phyloP scores from a whole-genome alignment of 108 stramenopile species.

The Bacterosira constricta region DNA sequence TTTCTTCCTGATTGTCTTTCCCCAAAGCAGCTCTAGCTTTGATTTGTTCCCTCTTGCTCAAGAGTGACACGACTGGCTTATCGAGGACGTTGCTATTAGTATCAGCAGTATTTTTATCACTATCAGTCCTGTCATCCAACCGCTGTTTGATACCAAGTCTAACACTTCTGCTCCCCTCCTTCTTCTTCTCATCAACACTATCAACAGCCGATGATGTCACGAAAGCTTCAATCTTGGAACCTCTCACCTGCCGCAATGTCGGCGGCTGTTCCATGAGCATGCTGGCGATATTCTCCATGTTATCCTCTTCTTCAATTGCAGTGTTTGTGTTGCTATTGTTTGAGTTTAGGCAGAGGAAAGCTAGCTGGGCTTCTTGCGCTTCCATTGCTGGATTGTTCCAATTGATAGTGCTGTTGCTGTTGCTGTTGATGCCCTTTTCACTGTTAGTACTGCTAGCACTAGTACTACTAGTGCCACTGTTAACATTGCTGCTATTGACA shows the following conservation, averaged over 20 bases:
- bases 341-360: not conserved
- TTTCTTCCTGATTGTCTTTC: no score
- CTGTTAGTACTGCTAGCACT: not conserved
- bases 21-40: no score
- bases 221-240: no score
- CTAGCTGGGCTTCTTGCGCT: not conserved
- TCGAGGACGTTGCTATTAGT: no score
- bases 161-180: no score
- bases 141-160: no score
- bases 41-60: no score
- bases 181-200: not conserved
- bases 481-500: not conserved
- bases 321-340: not conserved
- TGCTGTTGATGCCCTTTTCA: not conserved
- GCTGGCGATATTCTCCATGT: constrained; percentile 11
- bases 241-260: not conserved
- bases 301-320: constrained; percentile 1
- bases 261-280: constrained; percentile 14
- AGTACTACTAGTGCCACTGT: not conserved
- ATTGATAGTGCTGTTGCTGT: not conserved
- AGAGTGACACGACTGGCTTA: no score
- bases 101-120: no score
- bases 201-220: not conserved
- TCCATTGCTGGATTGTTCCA: not conserved
- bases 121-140: no score